Conservation (phyloP, 2,329 filamentous ascomycete species). For the Ambrosiella beaveri region DNA sequence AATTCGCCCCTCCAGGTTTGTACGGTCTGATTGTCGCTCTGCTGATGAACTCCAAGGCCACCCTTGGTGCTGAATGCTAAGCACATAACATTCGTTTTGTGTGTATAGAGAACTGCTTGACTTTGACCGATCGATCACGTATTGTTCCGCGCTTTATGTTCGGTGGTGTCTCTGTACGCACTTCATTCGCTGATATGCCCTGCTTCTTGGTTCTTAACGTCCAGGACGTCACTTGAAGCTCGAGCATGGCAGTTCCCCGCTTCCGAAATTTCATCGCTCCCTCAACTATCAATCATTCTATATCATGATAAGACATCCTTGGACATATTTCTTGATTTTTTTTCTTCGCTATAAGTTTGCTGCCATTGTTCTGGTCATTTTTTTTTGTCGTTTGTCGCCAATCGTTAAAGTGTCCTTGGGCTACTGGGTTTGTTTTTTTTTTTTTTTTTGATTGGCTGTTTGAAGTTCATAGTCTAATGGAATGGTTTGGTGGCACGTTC, state of each 20-base stretch:
- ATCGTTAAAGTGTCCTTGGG: not conserved
- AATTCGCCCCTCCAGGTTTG: constrained; percentile 45
- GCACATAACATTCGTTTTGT: not conserved
- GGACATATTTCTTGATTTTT: not conserved
- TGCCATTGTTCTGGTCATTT: not conserved
- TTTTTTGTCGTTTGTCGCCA: not conserved
- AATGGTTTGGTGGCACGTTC: too few relatives aligned
- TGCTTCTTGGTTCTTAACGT: not conserved
- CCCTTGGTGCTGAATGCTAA: constrained; percentile 46
- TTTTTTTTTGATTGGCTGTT: not conserved
- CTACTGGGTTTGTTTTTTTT: not conserved
- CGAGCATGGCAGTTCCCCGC: too few relatives aligned
- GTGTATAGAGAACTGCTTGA: not conserved
- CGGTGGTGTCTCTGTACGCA: not conserved
- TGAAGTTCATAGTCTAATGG: too few relatives aligned
- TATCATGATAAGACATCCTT: not conserved
- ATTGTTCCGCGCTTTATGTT: not conserved
- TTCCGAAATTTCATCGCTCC: not conserved
- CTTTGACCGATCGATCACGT: not conserved
- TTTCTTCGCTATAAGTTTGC: not conserved
- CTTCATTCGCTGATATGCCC: not conserved
- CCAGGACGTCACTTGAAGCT: too few relatives aligned
- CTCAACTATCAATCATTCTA: not conserved
- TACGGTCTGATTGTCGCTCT: constrained; percentile 98
- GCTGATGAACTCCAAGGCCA: constrained; percentile 95